Evolutionary conservation across 108 stramenopile genomes (phyloP).

Genomic region (Cyclotella kingstonii): DNA sequence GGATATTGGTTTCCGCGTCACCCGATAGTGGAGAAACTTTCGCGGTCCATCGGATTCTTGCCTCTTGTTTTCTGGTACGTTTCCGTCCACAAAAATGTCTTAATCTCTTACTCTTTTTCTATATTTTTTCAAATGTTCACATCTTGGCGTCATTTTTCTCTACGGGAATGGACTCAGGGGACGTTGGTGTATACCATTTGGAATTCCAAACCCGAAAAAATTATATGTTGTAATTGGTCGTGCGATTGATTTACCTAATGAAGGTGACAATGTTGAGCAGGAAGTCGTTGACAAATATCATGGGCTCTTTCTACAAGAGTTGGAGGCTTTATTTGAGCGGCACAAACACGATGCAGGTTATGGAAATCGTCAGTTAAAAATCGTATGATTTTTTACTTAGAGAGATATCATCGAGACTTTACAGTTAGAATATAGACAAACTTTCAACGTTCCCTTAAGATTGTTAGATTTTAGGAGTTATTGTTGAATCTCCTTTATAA

Average conservation of each 20-base stretch:
- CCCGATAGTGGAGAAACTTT: constrained; percentile 31
- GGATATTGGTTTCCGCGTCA: constrained; percentile 46
- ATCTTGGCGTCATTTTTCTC: too few relatives aligned
- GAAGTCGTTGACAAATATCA: constrained; percentile 53
- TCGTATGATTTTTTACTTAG: constrained; percentile 49
- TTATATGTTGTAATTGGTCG: constrained; percentile 46
- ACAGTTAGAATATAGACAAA: too few relatives aligned
- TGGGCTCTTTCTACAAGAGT: constrained; percentile 40
- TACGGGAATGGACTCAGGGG: constrained; percentile 7
- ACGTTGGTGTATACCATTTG: constrained; percentile 48
- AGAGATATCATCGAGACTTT: too few relatives aligned
- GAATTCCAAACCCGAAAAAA: constrained; percentile 46
- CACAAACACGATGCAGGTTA: constrained; percentile 56
- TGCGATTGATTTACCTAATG: constrained; percentile 46
- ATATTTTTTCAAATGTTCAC: neutral
- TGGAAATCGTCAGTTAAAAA: constrained; percentile 45
- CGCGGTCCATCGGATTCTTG: constrained; percentile 41
- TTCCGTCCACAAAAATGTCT: neutral
- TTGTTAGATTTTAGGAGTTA: too few relatives aligned
- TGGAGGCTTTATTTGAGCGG: constrained; percentile 49
- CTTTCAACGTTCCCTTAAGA: too few relatives aligned
- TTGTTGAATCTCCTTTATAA: too few relatives aligned
- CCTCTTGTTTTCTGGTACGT: constrained; percentile 44
- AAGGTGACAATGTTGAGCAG: constrained; percentile 27
- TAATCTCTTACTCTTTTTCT: neutral